Evolutionary conservation across 1,139 yeast genomes (phyloP), one percentile per base, ranked within the genome.

Genomic region (Protomyces inundatus): DNA sequence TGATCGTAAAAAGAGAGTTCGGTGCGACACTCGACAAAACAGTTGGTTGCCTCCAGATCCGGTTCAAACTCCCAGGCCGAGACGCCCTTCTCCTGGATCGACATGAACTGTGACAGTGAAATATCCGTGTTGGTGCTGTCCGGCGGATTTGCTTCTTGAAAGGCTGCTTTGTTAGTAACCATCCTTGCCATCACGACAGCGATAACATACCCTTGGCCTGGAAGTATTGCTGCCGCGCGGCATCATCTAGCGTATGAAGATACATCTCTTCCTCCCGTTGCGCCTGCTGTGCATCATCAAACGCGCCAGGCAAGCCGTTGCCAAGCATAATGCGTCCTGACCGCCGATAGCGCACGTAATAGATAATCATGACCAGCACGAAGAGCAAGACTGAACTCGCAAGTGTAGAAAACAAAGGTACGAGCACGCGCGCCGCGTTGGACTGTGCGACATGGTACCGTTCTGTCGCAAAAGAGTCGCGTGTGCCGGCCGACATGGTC

Each of bases 41-140:
- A 74, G 79, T 82, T 58, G 82, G 84, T 66, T 82, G 84, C 14
- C 78, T 72, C 73, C 55, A 75, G 72, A 71, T 90, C 91, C 54
- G 89, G 89, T 66, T 82, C 82, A 73, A 95, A 93, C 71, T 90
- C 95, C 95, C 95, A 93, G 0, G 98, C 98, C 36, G 82, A 78
- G 0, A 95, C 86, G 0, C 97, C 99, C 74, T 89, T 90, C 71
- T 95, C 98, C 71, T 90, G 96, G 42, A 93, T 89, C 35, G 79
- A 79, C 75, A 76, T 77, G 74, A 82, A 80, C 74, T 78, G 76
- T 74, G 77, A 74, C 75, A 82, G 67, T 58, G 75, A 73, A 66
- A 76, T 76, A 65, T 77, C 80, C 16, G 78, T 73, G 59, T 72
- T 73, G 42, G 75, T 71, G 52, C 76, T 73, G 64, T 77, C 76